Base-by-base conservation (phyloP, 1,284 basidiomycete genomes). In the Chalciporus sp. region DNA sequence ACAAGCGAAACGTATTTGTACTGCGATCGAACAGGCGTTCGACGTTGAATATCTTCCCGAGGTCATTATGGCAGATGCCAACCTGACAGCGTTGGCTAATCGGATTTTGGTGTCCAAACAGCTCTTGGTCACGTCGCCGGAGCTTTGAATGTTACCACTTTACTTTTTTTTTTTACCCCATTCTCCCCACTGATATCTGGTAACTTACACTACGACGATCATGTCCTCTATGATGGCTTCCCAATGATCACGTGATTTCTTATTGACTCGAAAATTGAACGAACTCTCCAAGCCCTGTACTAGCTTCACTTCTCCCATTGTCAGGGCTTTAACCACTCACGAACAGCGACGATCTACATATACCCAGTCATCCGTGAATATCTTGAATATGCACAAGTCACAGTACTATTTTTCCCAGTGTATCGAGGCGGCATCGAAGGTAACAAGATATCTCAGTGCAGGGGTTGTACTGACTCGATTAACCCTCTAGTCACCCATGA, bases 51-150 rank as follows among this genome's bases (percentile, higher is more conserved):
- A 95, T 63, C 86, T 86, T 5, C 83, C 87, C 14, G 92, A 97
- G 62, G 94, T 99, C 19, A 81, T 99, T 41, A 78, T 98, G 42
- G 95, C 94, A 1, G 94, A 97, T 66, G 94, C 96, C 16, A 98
- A 99, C 72, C 73, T 98, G 59, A 81, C 82, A 16, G 79, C 87
- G 39, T 75, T 99, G 58, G 87, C 94, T 6, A 87, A 88, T 62
- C 80, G 94, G 63, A 90, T 98, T 58, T 73, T 96, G 54, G 83
- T 91, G 19, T 92, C 93, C 12, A 88, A 87, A 66, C 84, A 89
- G 64, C 75, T 94, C 7, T 58, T 68, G 50, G 56, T 71, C 5
- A 49, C 51, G 12, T 58, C 39, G 35, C 19, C 0, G 10, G 17
- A 39, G 17, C 4, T 16, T 41, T 31, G 12, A 49, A 12, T 27